Base-by-base conservation (phyloP, 148 eudicot genomes). In the Camellia japonica region DNA sequence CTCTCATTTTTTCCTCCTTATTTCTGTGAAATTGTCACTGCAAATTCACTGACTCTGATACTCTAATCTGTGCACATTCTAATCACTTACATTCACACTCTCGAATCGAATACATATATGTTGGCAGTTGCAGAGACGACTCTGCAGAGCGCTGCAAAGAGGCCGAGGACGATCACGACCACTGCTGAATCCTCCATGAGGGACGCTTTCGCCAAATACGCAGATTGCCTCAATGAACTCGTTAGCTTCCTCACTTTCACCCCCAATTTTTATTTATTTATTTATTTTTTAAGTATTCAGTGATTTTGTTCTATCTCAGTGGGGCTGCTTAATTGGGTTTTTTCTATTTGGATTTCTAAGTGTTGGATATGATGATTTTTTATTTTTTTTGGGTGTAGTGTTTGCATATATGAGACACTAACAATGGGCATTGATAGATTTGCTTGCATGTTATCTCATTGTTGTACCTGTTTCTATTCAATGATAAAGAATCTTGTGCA, bases 191-290 rank as follows among this genome's bases (percentile, higher is more conserved):
- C 91, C 38, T 89, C 84, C 54, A 78, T 91, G 88, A 82, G 81
- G 72, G 88, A 90, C 30, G 85, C 90, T 55, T 96, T 96, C 79
- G 47, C 84, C 70, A 73, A 87, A 9, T 95, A 93, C 80, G 90
- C 97, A 38, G 91, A 88, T 6, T 91, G 90, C 81, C 91, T 95
- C 76, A 93, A 95, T 83, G 79, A 87, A 69, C 90, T 95, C 41
- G 99, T 95, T 61, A 83, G 64, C 58, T 52, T 44, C 71, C 51
- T 71, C 55, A 15, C 18, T 23, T 58, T 20, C 51, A 68, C 19
- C 47, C 11, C 77, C n/a, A 18, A 8, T 71, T 23, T 20, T 23
- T 12, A 13, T 11, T 80, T 4, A 49, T 12, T 18, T 61, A 3
- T 68, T 60, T 7, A 7, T 11, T 74, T 30, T 30, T 30, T 30